Percentiles rank a stretch among this genome's conserved stretches.
Conservation (phyloP, 768 basidiomycete species). For the Royoungia palumana region DNA sequence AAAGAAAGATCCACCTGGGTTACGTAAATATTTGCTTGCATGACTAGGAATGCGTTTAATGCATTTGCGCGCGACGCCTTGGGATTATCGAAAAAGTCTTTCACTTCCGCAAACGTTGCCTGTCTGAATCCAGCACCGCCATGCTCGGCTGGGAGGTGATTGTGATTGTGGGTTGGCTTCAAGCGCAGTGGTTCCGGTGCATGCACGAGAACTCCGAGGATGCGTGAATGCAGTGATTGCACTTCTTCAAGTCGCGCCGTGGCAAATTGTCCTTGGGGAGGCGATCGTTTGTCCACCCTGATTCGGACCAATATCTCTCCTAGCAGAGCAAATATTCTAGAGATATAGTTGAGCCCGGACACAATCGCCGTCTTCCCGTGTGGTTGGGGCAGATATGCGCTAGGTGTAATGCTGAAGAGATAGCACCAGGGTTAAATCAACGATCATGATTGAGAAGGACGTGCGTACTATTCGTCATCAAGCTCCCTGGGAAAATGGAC, state of each 20-base stretch:
- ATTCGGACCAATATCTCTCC: slow-evolving; percentile 87
- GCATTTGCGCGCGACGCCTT: slow-evolving; percentile 83
- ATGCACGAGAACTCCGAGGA: slow-evolving; percentile 69
- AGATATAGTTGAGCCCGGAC: slow-evolving; percentile 83
- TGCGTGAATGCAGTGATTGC: slow-evolving; percentile 72
- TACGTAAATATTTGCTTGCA: slow-evolving; percentile 90
- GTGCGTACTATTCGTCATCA: slow-evolving; percentile 83
- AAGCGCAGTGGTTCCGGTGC: slow-evolving; percentile 73
- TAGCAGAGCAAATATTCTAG: slow-evolving; percentile 79
- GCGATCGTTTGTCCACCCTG: slow-evolving; percentile 81
- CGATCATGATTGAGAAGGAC: slow-evolving; percentile 21
- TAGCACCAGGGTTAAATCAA: slow-evolving; percentile 22
- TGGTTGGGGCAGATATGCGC: slow-evolving; percentile 83
- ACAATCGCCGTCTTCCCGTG: slow-evolving; percentile 81
- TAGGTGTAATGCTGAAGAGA: slow-evolving; percentile 68
- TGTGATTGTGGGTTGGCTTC: slow-evolving; percentile 51
- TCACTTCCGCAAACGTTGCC: slow-evolving; percentile 83
- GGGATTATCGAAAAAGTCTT: slow-evolving; percentile 89
- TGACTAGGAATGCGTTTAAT: slow-evolving; percentile 84
- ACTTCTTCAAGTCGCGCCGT: slow-evolving; percentile 84
- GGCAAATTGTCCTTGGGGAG: slow-evolving; percentile 81
- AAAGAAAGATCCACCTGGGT: slow-evolving; percentile 61
- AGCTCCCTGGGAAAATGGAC: slow-evolving; percentile 85
- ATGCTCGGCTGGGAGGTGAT: slow-evolving; percentile 54
- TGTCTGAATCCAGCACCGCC: slow-evolving; percentile 73